Base-by-base conservation (phyloP, 1,139 yeast genomes). In the Candida sp. region DNA sequence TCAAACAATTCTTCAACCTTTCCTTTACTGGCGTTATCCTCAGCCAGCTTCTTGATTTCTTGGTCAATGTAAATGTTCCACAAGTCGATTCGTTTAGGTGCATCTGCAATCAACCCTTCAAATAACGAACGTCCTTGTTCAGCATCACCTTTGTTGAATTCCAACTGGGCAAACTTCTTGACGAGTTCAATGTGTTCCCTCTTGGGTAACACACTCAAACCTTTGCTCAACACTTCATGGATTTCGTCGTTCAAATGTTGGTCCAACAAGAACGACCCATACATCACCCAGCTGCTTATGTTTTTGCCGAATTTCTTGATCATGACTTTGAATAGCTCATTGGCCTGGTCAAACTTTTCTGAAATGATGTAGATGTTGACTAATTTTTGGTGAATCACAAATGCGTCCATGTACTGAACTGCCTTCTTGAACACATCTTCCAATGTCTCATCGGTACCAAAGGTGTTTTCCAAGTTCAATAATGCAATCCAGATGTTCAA, bases 41-140 rank as follows among this genome's bases (percentile, higher is more conserved):
- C 45, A 6, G 37, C 28, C 47, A 84, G 84, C 48, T 70, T 76
- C 69, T 89, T 90, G 66, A 90, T 86, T 70, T 94, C 98, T 71
- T 90, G 96, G 69, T 94, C 99, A 58, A 93, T 82, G 69, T 92
- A 92, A 43, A 93, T 96, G 65, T 89, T 92, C 98, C 98, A 94
- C 58, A 94, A 72, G 69, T 94, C 99, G 54, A 90, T 84, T 71
- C 96, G 84, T 77, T 91, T 91, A 53, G 98, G 96, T 47, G 90
- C 96, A 65, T 92, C 96, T 33, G 96, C 83, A 51, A 94, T 72
- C 56, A 94, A 81, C 48, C 98, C 98, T 75, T 94, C 98, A 63
- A 93, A 91, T 60, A 94, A 78, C 1, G 98, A 90, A 69, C 98
- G 85, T 50, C 96, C 99, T 68, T 94, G 96, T 71, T 94, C 99